These are phyloP conservation scores for Amyloporia xantha DNA, from an alignment of 768 basidiomycete genomes.

Conservation along the genomic window DNA sequence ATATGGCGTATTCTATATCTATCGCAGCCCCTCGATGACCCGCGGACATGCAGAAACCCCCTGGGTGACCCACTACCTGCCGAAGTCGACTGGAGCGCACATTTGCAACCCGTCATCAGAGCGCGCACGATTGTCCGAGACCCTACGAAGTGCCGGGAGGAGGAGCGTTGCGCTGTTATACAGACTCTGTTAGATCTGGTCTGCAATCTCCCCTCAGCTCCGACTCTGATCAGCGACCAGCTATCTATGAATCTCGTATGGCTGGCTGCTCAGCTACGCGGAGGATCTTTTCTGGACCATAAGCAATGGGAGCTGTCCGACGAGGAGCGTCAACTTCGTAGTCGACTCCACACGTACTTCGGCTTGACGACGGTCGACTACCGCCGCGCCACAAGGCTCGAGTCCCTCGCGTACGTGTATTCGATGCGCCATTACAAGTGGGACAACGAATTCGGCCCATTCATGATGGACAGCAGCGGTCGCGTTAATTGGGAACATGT, in stretches of 20 bases:
- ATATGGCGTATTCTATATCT: slow-evolving; percentile 64
- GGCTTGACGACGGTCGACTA: slow-evolving; percentile 46
- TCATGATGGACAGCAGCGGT: slow-evolving; percentile 35
- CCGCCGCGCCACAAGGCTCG: slow-evolving; percentile 25
- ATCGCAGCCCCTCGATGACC: slow-evolving; percentile 56
- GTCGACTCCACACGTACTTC: slow-evolving; percentile 48
- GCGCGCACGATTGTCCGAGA: slow-evolving; percentile 41
- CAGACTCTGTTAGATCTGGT: slow-evolving; percentile 47
- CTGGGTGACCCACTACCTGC: slow-evolving; percentile 18
- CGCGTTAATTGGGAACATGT: slow-evolving; percentile 57
- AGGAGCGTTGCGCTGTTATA: slow-evolving; percentile 38
- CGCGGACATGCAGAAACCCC: slow-evolving; percentile 38
- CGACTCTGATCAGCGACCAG: slow-evolving; percentile 19
- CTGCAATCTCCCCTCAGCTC: slow-evolving; percentile 33
- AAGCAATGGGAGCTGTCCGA: slow-evolving; percentile 15
- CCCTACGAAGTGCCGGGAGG: slow-evolving; percentile 29
- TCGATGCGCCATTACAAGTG: slow-evolving; percentile 49
- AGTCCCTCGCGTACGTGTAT: slow-evolving; percentile 54
- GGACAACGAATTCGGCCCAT: slow-evolving; percentile 52
- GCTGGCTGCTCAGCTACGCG: slow-evolving; percentile 38
- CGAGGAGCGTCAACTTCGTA: slow-evolving; percentile 41
- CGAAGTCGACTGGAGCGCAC: slow-evolving; percentile 39
- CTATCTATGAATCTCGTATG: slow-evolving; percentile 48
- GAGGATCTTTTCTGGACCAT: slow-evolving; percentile 39
- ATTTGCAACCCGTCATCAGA: slow-evolving; percentile 50